Conservation (phyloP, 495 filamentous ascomycete species). For the Talaromyces stipitatus region DNA sequence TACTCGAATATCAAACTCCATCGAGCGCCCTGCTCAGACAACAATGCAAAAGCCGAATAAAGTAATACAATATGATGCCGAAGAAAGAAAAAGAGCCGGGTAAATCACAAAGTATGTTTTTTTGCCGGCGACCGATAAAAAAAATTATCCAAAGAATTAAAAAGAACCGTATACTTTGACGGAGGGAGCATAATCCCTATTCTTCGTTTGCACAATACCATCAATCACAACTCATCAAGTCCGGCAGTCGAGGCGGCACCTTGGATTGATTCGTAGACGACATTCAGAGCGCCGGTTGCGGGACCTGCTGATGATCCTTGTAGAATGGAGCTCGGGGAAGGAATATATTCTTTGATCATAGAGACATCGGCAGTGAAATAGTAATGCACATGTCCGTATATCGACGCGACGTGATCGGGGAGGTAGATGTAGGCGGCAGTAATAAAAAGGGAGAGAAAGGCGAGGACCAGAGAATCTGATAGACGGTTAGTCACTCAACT, state of each 20-base stretch:
- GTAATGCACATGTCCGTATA: constrained; percentile 81
- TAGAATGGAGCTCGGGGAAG: constrained; percentile 27
- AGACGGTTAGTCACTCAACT: not conserved
- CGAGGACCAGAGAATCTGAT: constrained; percentile 82
- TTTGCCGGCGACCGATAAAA: too few relatives aligned
- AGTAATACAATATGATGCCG: not conserved
- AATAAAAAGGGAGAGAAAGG: constrained; percentile 75
- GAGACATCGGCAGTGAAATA: constrained; percentile 74
- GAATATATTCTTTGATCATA: constrained; percentile 29
- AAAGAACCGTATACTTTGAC: not conserved
- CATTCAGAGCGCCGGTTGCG: constrained; percentile 25
- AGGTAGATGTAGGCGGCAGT: constrained; percentile 86
- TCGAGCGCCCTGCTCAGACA: not conserved
- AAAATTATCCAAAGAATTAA: not conserved
- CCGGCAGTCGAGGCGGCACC: constrained; percentile 24
- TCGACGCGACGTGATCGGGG: constrained; percentile 73
- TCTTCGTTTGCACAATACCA: not conserved
- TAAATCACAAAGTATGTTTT: not conserved
- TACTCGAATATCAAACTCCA: not conserved
- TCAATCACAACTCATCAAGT: constrained; percentile 30
- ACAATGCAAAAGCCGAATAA: not conserved
- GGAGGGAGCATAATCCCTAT: not conserved
- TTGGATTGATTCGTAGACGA: constrained; percentile 38
- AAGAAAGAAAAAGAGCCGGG: not conserved
- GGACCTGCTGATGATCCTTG: constrained; percentile 19